These are phyloP conservation scores for Vigna unguiculata DNA, from an alignment of 306 rosid species.

Conservation along the genomic window DNA sequence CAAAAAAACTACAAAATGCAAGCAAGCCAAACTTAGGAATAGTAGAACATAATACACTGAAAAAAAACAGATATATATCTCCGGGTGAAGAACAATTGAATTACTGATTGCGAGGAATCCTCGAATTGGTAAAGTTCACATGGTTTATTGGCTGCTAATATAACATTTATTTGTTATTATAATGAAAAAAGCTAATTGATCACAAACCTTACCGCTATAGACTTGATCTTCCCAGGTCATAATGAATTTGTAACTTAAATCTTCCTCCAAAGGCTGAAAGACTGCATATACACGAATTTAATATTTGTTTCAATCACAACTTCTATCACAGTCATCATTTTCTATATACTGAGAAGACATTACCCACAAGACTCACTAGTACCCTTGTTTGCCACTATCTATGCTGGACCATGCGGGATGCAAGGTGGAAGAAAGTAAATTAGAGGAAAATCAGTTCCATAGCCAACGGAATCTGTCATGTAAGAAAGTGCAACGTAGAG, in stretches of 20 bases:
- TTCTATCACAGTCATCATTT: neutral
- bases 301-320: slow-evolving; percentile 1
- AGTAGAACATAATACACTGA: too few species aligned
- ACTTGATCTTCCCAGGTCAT: neutral
- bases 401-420: neutral
- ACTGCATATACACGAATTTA: neutral
- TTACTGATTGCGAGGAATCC: neutral
- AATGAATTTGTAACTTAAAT: neutral
- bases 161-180: neutral
- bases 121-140: neutral
- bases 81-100: neutral
- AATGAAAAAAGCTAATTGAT: too few species aligned
- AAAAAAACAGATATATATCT: too few species aligned
- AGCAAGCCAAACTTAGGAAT: neutral
- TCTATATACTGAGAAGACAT: neutral
- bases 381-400: neutral
- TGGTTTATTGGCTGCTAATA: neutral
- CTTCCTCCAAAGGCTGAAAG: neutral
- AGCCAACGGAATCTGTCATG: neutral
- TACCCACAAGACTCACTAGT: slow-evolving; percentile 20
- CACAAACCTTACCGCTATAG: neutral
- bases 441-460: neutral
- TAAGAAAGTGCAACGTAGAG: neutral
- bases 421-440: neutral
- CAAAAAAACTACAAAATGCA: neutral